Percentiles rank a stretch among this genome's conserved stretches.
These are phyloP conservation scores for Rhynchosporium agropyri DNA, from an alignment of 2,329 filamentous ascomycete species.

Conservation along the genomic window DNA sequence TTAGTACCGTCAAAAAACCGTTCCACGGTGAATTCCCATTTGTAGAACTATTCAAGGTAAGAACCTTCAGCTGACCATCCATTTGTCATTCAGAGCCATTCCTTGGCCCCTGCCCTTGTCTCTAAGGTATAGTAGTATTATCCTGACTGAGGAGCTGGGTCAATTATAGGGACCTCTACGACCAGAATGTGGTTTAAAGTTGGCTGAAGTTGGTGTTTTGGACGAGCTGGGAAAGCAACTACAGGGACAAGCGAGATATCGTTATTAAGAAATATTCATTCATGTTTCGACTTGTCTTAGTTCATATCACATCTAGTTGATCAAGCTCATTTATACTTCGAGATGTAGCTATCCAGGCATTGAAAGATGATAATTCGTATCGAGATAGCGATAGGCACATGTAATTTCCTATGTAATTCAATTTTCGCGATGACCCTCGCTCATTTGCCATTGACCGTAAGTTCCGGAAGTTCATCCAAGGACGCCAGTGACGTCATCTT, in stretches of 20 bases:
- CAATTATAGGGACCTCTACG: slow-evolving; percentile 2
- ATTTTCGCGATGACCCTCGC: slow-evolving; percentile 7
- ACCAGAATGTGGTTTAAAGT: neutral
- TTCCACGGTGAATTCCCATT: too few relatives aligned
- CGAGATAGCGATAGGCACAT: too few relatives aligned
- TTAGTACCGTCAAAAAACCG: too few relatives aligned
- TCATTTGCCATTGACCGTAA: slow-evolving; percentile 1
- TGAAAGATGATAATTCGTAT: too few relatives aligned
- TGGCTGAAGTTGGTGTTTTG: slow-evolving; percentile 1
- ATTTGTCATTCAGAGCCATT: too few relatives aligned
- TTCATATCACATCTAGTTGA: too few relatives aligned
- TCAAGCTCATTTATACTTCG: too few relatives aligned
- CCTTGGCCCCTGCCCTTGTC: neutral
- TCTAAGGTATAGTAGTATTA: neutral
- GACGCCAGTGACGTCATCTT: slow-evolving; percentile 11
- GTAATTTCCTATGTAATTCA: neutral
- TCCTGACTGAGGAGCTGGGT: neutral
- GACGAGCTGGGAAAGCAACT: neutral
- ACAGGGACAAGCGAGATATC: neutral
- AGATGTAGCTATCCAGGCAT: too few relatives aligned
- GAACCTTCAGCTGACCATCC: too few relatives aligned
- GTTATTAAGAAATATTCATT: too few relatives aligned
- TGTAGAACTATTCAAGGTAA: too few relatives aligned
- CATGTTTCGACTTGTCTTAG: too few relatives aligned
- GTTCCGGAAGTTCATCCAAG: neutral